Percentiles rank a stretch among this genome's conserved stretches.
These are phyloP conservation scores for Cinchona pubescens DNA, from an alignment of 257 asterid species.

Conservation along the genomic window DNA sequence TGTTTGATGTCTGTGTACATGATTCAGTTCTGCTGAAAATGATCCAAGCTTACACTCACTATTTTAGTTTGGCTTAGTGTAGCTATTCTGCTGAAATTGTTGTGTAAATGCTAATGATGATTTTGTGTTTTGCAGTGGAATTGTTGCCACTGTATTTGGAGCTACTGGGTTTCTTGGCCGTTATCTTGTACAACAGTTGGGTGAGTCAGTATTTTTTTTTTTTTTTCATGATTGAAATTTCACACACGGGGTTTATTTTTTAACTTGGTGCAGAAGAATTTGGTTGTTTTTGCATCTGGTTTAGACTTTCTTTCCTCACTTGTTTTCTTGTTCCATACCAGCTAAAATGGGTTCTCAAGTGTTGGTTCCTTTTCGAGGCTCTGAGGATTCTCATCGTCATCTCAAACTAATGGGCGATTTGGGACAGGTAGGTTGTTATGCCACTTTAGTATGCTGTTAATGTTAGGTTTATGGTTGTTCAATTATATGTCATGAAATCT, in stretches of 20 bases:
- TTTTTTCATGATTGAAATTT: neutral
- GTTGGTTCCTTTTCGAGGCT: slow-evolving; percentile 92
- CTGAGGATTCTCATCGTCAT: slow-evolving; percentile 94
- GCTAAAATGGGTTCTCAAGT: slow-evolving; percentile 98
- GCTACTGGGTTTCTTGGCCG: slow-evolving; percentile 97
- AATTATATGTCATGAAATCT: neutral
- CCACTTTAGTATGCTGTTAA: neutral
- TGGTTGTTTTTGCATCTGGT: neutral
- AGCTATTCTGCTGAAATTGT: neutral
- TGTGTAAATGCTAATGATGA: slow-evolving; percentile 15
- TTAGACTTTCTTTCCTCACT: neutral
- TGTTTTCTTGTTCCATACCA: slow-evolving; percentile 26
- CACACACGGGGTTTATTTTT: neutral
- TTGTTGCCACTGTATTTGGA: slow-evolving; percentile 90
- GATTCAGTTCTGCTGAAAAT: neutral
- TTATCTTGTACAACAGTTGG: slow-evolving; percentile 88
- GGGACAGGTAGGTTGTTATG: slow-evolving; percentile 69
- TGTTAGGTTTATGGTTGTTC: neutral
- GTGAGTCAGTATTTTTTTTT: slow-evolving; percentile 28
- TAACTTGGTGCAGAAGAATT: neutral
- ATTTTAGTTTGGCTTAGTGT: neutral
- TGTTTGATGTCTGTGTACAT: neutral
- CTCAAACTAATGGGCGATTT: slow-evolving; percentile 98
- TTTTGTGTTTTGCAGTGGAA: slow-evolving; percentile 68
- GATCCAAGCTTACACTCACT: neutral